Evolutionary conservation across 768 basidiomycete genomes (phyloP), one percentile per base, ranked within the genome.

Genomic region (Melanogaster broomeanus): DNA sequence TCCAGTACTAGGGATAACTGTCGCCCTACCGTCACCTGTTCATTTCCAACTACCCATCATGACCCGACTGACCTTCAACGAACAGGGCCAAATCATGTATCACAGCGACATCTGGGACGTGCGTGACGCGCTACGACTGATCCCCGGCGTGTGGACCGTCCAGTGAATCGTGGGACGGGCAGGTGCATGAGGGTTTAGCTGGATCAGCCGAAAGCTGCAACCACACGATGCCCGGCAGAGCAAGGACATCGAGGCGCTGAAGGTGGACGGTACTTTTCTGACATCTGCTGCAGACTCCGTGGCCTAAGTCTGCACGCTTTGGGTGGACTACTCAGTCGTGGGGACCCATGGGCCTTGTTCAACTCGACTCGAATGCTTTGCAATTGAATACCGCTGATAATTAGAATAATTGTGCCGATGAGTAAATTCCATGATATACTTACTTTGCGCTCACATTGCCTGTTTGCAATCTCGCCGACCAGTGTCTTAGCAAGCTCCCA

Each of bases 51-150:
- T 93, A 4, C 87, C 78, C 42, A 79, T 91, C 43, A 77, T 87
- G 50, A 87, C 88, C 4, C 80, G 84, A 25, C 77, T 92, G 31
- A 78, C 80, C 28, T 90, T 93, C 69, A 91, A 91, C 68, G 90
- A 91, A 59, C 84, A 85, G 61, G 88, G 87, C n/a, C 80, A 78
- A 52, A 84, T 93, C 55, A 85, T 87, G 4, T 80, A 84, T 59
- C 90, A 93, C 64, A 79, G 88, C 25, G 90, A 92, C 61, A 76
- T 88, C 34, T 91, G 87, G 88, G 88, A 92, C 58, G 74, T 89
- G 38, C 82, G 85, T 64, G 90, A 93, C 63, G 73, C 91, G 51
- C 74, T 90, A 61, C 83, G 84, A 33, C 78, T 90, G 35, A 64
- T 90, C 9, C 89, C 89, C 4, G 88, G 88, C 3, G 77, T 82